Conservation (phyloP, 2,329 filamentous ascomycete species). For the Coccinonectria pachysandricola region DNA sequence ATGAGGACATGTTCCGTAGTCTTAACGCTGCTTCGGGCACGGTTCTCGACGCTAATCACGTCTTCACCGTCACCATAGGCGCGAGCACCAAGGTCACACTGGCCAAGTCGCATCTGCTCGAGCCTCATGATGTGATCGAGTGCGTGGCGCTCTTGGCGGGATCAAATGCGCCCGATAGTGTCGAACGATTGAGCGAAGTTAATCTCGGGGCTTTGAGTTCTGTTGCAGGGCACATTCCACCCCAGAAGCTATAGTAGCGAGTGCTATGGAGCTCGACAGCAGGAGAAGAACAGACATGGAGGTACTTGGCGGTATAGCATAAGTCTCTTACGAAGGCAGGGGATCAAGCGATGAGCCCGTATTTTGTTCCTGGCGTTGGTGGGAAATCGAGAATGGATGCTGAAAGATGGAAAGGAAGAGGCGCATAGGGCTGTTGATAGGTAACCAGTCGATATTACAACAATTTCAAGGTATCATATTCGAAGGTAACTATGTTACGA, state of each 20-base stretch:
- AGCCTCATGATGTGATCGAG: slow-evolving; percentile 80
- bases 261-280: not conserved
- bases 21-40: slow-evolving; percentile 50
- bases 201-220: slow-evolving; percentile 45
- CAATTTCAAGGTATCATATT: too few species aligned
- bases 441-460: too few species aligned
- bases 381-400: too few species aligned
- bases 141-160: slow-evolving; percentile 46
- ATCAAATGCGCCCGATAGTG: slow-evolving; percentile 28
- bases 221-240: slow-evolving; percentile 42
- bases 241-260: slow-evolving; percentile 12
- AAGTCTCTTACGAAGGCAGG: too few species aligned
- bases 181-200: slow-evolving; percentile 36
- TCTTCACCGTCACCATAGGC: slow-evolving; percentile 88
- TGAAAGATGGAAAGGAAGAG: too few species aligned
- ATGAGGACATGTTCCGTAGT: slow-evolving; percentile 93
- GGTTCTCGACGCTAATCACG: slow-evolving; percentile 48
- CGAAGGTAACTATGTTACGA: too few species aligned
- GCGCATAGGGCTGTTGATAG: too few species aligned
- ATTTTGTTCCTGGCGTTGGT: too few species aligned
- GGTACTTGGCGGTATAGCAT: too few species aligned
- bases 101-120: slow-evolving; percentile 80
- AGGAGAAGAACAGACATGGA: too few species aligned
- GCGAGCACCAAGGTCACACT: slow-evolving; percentile 86
- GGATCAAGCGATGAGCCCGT: too few species aligned